Evolutionary conservation across 2,329 filamentous ascomycete genomes (phyloP).

Genomic region (Alternaria infectoria): DNA sequence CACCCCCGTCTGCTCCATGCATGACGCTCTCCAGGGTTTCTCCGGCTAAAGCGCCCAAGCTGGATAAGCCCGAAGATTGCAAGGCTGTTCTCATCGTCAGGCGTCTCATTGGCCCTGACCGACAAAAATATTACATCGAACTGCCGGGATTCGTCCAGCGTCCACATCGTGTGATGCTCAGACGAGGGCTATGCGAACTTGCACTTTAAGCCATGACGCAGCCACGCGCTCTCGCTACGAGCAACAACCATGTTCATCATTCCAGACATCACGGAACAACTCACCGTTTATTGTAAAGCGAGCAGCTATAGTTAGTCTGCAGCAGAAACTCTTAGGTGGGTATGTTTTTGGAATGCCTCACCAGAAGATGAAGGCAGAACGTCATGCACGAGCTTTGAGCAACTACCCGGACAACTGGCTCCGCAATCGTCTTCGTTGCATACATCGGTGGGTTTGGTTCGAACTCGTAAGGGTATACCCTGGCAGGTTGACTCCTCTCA

Average conservation of each 20-base stretch:
- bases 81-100: conserved; percentile 3
- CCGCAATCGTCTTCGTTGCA: not conserved
- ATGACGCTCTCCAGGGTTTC: conserved; percentile 9
- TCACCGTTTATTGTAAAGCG: not conserved
- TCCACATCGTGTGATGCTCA: not conserved
- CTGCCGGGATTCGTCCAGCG: conserved; percentile 25
- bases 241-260: conserved; percentile 22
- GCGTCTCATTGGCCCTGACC: conserved; percentile 20
- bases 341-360: not conserved
- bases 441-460: not conserved
- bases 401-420: not conserved
- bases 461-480: not conserved
- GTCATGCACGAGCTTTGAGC: not conserved
- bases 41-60: conserved; percentile 28
- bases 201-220: conserved; percentile 10
- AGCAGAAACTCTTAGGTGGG: not conserved
- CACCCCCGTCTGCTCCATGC: not conserved
- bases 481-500: not conserved
- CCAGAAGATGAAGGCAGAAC: not conserved
- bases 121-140: conserved; percentile 20
- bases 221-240: conserved; percentile 26
- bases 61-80: conserved; percentile 12
- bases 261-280: conserved; percentile 7
- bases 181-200: conserved; percentile 10
- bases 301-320: not conserved